phyloP scores from a whole-genome alignment of 148 eudicot species.

The Limonium bicolor region DNA sequence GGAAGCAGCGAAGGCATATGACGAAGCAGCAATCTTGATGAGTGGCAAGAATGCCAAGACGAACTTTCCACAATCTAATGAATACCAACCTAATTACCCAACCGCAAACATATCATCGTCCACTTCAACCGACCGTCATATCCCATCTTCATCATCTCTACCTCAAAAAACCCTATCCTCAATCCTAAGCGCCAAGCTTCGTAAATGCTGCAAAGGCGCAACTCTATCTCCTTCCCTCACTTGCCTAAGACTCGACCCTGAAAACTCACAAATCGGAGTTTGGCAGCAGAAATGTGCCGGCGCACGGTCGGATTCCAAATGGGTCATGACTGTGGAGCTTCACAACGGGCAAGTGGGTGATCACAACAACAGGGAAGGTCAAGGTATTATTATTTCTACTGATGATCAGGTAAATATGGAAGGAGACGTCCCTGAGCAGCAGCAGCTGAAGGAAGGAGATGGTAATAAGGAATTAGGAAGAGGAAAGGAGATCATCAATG shows the following conservation, averaged over 20 bases:
- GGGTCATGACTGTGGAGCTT: conserved; percentile 15
- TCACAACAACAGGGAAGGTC: not conserved
- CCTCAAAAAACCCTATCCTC: conserved; percentile 2
- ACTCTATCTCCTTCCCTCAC: conserved; percentile 17
- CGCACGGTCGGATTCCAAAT: conserved; percentile 5
- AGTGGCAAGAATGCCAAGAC: conserved; percentile 21
- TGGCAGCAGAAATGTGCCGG: conserved; percentile 21
- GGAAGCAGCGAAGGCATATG: conserved; percentile 20
- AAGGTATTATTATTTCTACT: no score
- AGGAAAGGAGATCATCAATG: no score
- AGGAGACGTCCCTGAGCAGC: no score
- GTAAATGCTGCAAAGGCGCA: conserved; percentile 14
- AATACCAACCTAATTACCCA: no score
- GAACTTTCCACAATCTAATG: conserved; percentile 19
- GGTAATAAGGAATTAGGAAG: no score
- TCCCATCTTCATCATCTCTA: not conserved
- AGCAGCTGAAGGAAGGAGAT: no score
- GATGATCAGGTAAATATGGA: no score
- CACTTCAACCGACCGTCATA: no score
- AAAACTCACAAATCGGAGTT: conserved; percentile 18
- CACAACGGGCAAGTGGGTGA: no score
- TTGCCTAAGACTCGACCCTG: conserved; percentile 23
- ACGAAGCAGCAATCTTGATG: conserved; percentile 18
- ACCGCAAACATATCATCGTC: no score
- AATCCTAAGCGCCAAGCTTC: conserved; percentile 14